Evolutionary conservation across 768 basidiomycete genomes (phyloP).

Genomic region (Kockovaella imperatae): DNA sequence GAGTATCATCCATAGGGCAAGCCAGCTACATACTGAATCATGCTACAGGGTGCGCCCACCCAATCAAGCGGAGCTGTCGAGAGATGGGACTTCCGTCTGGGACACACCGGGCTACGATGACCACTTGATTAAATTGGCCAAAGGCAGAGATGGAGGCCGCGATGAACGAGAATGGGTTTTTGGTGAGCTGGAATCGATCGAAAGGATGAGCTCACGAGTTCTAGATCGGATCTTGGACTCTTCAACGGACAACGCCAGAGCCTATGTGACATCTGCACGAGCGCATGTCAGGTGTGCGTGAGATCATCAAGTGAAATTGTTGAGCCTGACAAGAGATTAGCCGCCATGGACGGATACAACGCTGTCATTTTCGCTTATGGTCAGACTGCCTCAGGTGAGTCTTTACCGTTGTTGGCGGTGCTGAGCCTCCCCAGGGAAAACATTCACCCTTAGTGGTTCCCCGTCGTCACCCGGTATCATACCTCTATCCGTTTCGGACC

Average conservation of each 20-base stretch:
- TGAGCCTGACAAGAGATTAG: too few relatives aligned
- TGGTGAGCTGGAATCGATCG: conserved; percentile 20
- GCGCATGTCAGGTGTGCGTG: conserved; percentile 37
- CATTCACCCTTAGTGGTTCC: conserved; percentile 58
- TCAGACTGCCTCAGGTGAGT: conserved; percentile 77
- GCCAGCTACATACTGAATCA: neutral
- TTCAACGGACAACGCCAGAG: conserved; percentile 26
- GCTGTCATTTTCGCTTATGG: conserved; percentile 80
- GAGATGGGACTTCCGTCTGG: conserved; percentile 30
- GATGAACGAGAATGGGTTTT: conserved; percentile 41
- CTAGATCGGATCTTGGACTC: conserved; percentile 41
- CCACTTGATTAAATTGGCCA: conserved; percentile 30
- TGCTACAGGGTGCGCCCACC: conserved; percentile 34
- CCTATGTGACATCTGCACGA: conserved; percentile 34
- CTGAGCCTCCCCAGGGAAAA: too few relatives aligned
- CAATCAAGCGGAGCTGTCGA: conserved; percentile 22
- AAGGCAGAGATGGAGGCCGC: conserved; percentile 24
- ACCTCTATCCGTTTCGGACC: conserved; percentile 73
- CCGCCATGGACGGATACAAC: conserved; percentile 96
- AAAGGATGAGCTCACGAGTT: neutral
- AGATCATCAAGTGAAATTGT: too few relatives aligned
- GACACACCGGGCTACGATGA: conserved; percentile 24
- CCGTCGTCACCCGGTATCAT: conserved; percentile 82
- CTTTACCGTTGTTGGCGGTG: too few relatives aligned
- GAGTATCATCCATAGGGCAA: conserved; percentile 1